Evolutionary conservation across 2,329 filamentous ascomycete genomes (phyloP).

Genomic region (Aspergillus brunneoviolaceus): DNA sequence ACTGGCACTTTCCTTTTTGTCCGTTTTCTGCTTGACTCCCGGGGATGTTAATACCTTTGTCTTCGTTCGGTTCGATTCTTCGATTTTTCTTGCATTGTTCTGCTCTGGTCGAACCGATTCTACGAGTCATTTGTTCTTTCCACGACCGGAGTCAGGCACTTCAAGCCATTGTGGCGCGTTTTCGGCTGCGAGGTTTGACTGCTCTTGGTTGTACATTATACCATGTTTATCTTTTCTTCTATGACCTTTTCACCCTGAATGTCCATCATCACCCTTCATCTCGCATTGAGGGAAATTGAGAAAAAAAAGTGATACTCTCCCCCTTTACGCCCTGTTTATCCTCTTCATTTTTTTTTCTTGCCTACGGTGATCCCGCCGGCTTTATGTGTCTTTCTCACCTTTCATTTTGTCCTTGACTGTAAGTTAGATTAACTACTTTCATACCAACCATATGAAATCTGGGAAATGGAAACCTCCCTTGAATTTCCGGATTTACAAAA

Average conservation of each 20-base stretch:
- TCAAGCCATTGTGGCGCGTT: background rate
- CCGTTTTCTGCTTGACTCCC: constrained; percentile 18
- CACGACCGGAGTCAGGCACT: constrained; percentile 9
- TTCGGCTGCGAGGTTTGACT: constrained; percentile 8
- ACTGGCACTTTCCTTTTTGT: constrained; percentile 25
- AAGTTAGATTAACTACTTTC: constrained; percentile 16
- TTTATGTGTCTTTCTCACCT: constrained; percentile 7
- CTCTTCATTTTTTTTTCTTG: background rate
- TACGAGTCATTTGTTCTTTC: constrained; percentile 16
- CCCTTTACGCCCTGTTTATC: constrained; percentile 6
- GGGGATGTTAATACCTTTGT: constrained; percentile 32
- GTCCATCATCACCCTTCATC: constrained; percentile 8
- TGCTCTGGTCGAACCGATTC: constrained; percentile 25
- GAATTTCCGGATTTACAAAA: constrained; percentile 2
- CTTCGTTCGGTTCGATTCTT: constrained; percentile 24
- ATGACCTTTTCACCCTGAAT: constrained; percentile 17
- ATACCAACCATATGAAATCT: constrained; percentile 7
- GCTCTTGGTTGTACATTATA: constrained; percentile 11
- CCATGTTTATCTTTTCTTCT: constrained; percentile 5
- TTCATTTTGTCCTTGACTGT: constrained; percentile 12
- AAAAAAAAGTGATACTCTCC: constrained; percentile 24
- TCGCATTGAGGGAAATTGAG: constrained; percentile 11
- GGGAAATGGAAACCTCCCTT: constrained; percentile 3
- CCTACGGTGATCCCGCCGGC: constrained; percentile 3
- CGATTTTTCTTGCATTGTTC: constrained; percentile 26